Evolutionary conservation across 2,329 filamentous ascomycete species (phyloP), one percentile per base, ranked within the genome.

Genomic region (Paraconiothyrium brasiliense): DNA sequence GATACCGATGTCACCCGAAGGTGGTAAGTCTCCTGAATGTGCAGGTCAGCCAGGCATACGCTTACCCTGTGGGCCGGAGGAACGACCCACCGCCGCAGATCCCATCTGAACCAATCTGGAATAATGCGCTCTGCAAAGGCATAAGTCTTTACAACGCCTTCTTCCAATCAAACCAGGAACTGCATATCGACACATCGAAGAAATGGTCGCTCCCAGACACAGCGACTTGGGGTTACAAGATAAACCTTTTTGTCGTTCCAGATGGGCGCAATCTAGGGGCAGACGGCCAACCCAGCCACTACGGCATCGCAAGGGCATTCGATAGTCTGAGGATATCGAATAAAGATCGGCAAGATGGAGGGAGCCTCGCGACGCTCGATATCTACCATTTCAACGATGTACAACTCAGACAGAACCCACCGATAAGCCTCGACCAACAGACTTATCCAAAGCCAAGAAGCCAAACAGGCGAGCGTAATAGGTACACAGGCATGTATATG

Each of bases 261-360:
- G 11, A 3, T 20, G 3, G 16, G 3, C 55, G 55, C 14, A 39
- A 57, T 32, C 32, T 57, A 8, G 54, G 54, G 24, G 35, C 34
- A 2, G 4, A 7, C 2, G 50, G 50, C 16, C 30, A 32, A n/a
- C 20, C n/a, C 3, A 39, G 46, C 46, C 10, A 0, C 3, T 57
- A 49, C n/a, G 55, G 55, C 10, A 34, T 57, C 16, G 55, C 44
- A 30, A 46, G 55, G 16, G 55, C 55, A 20, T 46, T 57, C 16
- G 11, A 14, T 5, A 24, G 9, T 24, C 55, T 57, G 20, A 46
- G 46, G 6, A 50, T 27, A 44, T 58, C 35, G 3, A 47, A 43
- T n/a, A 52, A 34, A 27, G 46, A 48, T 22, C 20, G 13, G n/a
- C 34, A 58, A 27, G 57, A 58, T 16, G 57, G 57, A 37, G 57